Evolutionary conservation across 257 asterid species (phyloP), one percentile per base, ranked within the genome.

Genomic region (Rhazya stricta): DNA sequence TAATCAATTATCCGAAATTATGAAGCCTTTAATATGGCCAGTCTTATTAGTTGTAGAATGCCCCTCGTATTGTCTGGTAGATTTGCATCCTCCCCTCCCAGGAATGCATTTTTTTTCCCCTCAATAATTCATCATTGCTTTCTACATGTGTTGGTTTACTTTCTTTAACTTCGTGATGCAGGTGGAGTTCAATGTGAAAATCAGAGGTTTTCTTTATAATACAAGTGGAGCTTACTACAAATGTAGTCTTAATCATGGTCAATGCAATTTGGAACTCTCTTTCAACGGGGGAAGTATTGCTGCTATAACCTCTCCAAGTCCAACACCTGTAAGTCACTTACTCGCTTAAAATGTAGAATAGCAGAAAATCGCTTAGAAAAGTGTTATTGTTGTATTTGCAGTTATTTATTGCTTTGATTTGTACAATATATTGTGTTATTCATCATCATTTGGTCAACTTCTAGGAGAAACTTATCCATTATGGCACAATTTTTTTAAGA

Each of bases 271-370:
- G 77, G 72, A 71, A 67, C 76, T 93, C 76, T 60, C 56, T 60
- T 69, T 86, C 67, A 53, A 76, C 43, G 76, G 87, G 46, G 81
- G 80, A 80, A 88, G 84, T 84, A 80, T 80, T 78, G 97, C 91
- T 80, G 86, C 90, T 83, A 83, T 93, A 78, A 85, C 93, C 60
- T 76, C 94, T 79, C 96, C 96, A 74, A 81, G 84, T 71, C 84
- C 83, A 74, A 71, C 70, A 57, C 84, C 80, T 78, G 98, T 93
- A 84, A 87, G 97, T 83, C 58, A 74, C 25, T 34, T 78, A 25
- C 34, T 16, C 37, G 32, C 11, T 39, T 11, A 45, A 30, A n/a
- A 8, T 65, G 15, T 19, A 65, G 36, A 9, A 19, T 18, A 30
- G 6, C 9, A 16, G 6, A 36, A 19, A 63, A 63, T 1, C 43